A percentile compares a stretch with the other conserved stretches of the same genome.
Evolutionary conservation across 2,329 filamentous ascomycete species (phyloP).

Genomic region (Aspergillus hortae): DNA sequence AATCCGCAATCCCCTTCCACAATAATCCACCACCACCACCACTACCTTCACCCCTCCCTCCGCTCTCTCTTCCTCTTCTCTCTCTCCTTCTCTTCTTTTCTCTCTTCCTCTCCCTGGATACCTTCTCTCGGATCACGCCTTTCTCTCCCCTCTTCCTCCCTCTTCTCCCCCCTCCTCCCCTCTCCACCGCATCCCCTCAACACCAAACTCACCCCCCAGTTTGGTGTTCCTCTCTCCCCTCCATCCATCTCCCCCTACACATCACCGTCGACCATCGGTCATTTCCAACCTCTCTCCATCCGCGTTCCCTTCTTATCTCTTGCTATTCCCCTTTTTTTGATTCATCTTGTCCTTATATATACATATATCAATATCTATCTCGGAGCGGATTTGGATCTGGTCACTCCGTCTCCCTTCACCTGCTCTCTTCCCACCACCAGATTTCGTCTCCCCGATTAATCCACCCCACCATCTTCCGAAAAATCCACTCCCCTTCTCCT

Average conservation of each 20-base stretch:
- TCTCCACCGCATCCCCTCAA: not conserved
- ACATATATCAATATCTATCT: not conserved
- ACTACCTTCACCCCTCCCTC: not conserved
- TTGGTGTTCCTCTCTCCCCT: not conserved
- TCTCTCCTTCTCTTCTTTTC: slow-evolving; percentile 3
- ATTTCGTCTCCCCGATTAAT: not conserved
- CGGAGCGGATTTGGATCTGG: no score
- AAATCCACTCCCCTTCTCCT: not conserved
- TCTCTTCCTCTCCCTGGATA: no score
- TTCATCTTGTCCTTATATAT: not conserved
- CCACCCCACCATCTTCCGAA: not conserved
- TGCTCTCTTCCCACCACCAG: not conserved
- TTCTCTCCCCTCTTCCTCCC: no score
- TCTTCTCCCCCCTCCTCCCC: not conserved
- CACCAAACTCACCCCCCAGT: slow-evolving; percentile 2
- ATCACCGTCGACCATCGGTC: not conserved
- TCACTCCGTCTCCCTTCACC: not conserved
- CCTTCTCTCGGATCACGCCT: no score
- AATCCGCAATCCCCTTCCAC: not conserved
- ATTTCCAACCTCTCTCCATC: not conserved
- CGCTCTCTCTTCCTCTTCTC: not conserved
- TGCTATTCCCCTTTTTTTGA: not conserved
- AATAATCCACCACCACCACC: not conserved
- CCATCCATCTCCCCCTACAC: not conserved
- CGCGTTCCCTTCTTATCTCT: slow-evolving; percentile 1